Evolutionary conservation across 2,329 filamentous ascomycete species (phyloP).

Genomic region (Colletotrichum chrysophilum): DNA sequence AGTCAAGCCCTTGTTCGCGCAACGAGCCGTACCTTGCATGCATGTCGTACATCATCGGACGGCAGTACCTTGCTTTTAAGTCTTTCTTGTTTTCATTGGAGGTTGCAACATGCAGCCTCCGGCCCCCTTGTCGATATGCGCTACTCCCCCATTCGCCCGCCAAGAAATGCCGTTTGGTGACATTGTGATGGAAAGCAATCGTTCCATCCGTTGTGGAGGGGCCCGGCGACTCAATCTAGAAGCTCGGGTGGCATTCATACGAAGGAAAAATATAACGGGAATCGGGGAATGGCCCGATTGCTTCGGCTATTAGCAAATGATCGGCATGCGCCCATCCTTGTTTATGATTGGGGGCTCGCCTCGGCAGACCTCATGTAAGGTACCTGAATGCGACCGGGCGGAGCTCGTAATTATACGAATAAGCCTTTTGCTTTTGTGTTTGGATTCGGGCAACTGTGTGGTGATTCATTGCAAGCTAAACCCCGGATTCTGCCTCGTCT

Average conservation of each 20-base stretch:
- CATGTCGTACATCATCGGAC: neutral
- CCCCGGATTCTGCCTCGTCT: neutral
- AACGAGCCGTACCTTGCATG: neutral
- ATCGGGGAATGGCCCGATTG: neutral
- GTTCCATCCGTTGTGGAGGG: conserved; percentile 3
- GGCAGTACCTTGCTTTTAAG: neutral
- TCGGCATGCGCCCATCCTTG: neutral
- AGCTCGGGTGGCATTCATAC: conserved; percentile 4
- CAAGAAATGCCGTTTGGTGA: neutral
- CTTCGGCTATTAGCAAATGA: neutral
- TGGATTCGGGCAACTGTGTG: neutral
- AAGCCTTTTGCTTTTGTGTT: neutral
- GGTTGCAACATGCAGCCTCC: neutral
- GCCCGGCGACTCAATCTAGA: neutral
- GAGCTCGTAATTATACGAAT: neutral
- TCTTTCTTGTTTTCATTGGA: neutral
- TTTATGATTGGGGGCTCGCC: neutral
- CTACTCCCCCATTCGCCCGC: neutral
- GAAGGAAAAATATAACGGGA: neutral
- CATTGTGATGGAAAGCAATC: neutral
- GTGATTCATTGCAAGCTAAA: neutral
- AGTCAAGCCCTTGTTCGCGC: neutral
- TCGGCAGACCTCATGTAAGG: neutral
- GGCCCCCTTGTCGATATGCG: neutral
- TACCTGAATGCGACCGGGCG: neutral